Conservation (phyloP, 2,329 filamentous ascomycete species). For the Cytospora piceae region DNA sequence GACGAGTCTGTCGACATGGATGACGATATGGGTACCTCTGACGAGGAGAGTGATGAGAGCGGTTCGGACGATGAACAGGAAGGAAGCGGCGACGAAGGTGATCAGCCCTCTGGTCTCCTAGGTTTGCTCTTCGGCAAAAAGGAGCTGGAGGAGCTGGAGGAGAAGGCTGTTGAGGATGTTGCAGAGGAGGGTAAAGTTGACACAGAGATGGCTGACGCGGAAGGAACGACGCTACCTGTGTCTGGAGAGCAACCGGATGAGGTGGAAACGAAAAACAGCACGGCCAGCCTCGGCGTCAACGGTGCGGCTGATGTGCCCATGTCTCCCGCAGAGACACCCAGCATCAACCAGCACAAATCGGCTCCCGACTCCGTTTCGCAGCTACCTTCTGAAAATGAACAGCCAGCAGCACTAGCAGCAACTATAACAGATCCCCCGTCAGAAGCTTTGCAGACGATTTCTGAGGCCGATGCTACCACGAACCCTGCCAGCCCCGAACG, state of each 20-base stretch:
- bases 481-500: constrained; percentile 48
- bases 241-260: background rate
- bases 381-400: background rate
- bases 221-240: background rate
- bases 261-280: background rate
- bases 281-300: background rate
- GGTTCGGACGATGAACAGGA: constrained; percentile 46
- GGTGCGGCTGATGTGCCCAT: background rate
- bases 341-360: constrained; percentile 24
- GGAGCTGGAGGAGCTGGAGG: constrained; percentile 57
- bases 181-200: constrained; percentile 34
- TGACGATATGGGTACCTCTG: constrained; percentile 64
- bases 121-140: constrained; percentile 63
- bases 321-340: constrained; percentile 32
- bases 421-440: constrained; percentile 34
- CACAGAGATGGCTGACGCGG: constrained; percentile 31
- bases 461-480: constrained; percentile 49
- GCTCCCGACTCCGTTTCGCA: background rate
- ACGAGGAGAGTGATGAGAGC: constrained; percentile 52
- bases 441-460: constrained; percentile 41
- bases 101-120: constrained; percentile 52
- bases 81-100: constrained; percentile 46
- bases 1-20: constrained; percentile 73
- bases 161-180: constrained; percentile 40
- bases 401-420: constrained; percentile 34